Evolutionary conservation across 139 green algal species (phyloP), one percentile per base, ranked within the genome.

Genomic region (Coelastrella sp.): DNA sequence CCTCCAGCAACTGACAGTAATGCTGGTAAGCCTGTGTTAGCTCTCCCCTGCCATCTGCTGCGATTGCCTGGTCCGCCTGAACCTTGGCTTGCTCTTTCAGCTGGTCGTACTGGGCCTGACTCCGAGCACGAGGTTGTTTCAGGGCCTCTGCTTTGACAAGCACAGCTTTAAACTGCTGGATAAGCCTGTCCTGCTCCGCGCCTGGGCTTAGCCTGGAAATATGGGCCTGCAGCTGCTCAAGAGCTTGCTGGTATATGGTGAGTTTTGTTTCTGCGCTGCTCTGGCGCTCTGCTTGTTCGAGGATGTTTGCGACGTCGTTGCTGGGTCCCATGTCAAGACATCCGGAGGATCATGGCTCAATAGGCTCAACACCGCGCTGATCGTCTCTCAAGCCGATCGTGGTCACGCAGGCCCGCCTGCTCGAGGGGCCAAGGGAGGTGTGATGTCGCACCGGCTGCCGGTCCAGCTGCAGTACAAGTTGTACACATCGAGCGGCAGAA

Each of bases 1-100:
- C 66, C 8, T 88, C 83, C 54, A 88, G 54, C 83, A 88, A 59
- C 83, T 60, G n/a, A 13, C 17, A 80, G 20, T 88, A 88, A 66
- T 71, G 68, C 83, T 80, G 68, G 13, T 71, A 20, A 3, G 83
- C 77, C 8, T 66, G 54, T 14, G 14, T 54, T 68, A 80, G 7
- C 59, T 73, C 68, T 20, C 81, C 83, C 11, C 83, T 80, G 47
- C 83, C 83, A 80, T 88, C 83, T 23, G 83, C 83, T 13, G 66
- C 83, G 20, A 88, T 68, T 7, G 83, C 81, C 64, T 73, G 59
- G 20, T 86, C 58, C 4, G 80, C 80, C 17, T 75, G 58, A 7
- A 75, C 16, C 58, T 60, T 73, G 20, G 80, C 80, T 13, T 86
- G 58, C 19, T 73, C 5, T 64, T 86, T 80, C 8, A n/a, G 58